These are phyloP conservation scores for Russula brevipes DNA, from an alignment of 768 basidiomycete species.

Conservation along the genomic window DNA sequence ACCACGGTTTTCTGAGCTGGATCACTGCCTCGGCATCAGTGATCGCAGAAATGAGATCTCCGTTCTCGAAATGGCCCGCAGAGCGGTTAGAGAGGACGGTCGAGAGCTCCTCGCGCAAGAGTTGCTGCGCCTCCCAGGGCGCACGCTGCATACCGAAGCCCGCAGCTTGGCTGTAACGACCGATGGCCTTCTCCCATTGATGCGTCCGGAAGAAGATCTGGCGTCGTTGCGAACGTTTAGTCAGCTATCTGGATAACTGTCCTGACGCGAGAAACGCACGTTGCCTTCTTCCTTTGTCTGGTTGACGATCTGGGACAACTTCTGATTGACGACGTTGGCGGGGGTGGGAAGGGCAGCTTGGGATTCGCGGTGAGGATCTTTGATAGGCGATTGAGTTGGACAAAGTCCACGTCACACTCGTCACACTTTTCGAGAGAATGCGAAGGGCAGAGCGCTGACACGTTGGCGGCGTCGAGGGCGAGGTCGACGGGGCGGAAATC, in stretches of 20 bases:
- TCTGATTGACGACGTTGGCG: conserved; percentile 71
- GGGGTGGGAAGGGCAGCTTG: conserved; percentile 72
- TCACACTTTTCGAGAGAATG: conserved; percentile 74
- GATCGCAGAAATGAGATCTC: conserved; percentile 70
- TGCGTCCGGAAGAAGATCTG: conserved; percentile 75
- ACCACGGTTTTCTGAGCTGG: conserved; percentile 77
- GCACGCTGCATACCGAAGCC: conserved; percentile 74
- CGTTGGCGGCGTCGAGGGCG: conserved; percentile 48
- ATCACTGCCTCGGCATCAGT: conserved; percentile 92
- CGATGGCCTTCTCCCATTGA: conserved; percentile 65
- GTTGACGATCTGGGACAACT: conserved; percentile 68
- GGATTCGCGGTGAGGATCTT: conserved; percentile 65
- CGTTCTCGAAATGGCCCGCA: conserved; percentile 73
- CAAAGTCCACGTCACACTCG: conserved; percentile 69
- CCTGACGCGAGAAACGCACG: conserved; percentile 42
- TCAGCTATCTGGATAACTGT: conserved; percentile 26
- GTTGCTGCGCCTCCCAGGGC: conserved; percentile 79
- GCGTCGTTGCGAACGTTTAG: conserved; percentile 13
- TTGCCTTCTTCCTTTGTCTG: conserved; percentile 93
- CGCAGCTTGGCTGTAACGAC: conserved; percentile 74
- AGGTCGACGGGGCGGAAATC: conserved; percentile 59
- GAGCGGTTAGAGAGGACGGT: conserved; percentile 89
- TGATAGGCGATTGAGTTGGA: conserved; percentile 69
- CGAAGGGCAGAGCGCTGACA: conserved; percentile 52
- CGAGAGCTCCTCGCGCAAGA: conserved; percentile 87